These are phyloP conservation scores for Pestalotiopsis sp. DNA, from an alignment of 2,329 filamentous ascomycete species.

Conservation along the genomic window DNA sequence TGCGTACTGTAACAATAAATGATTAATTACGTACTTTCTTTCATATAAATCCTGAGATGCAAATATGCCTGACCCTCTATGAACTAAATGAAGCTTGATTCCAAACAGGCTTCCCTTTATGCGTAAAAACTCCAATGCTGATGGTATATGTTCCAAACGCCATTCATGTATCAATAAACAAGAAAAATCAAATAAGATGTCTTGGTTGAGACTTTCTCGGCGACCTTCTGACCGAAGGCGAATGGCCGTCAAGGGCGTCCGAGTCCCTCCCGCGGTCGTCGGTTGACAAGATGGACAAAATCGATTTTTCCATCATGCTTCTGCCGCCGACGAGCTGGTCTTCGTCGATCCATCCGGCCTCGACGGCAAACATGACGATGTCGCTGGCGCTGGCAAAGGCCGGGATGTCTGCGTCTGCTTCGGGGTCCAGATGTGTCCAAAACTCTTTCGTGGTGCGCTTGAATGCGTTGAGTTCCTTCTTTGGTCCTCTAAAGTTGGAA, in stretches of 20 bases:
- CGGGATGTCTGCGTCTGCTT: slow-evolving; percentile 45
- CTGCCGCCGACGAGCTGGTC: slow-evolving; percentile 46
- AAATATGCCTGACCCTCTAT: neutral
- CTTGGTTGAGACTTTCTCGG: slow-evolving; percentile 18
- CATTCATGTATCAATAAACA: neutral
- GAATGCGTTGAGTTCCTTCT: slow-evolving; percentile 46
- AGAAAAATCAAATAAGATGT: slow-evolving; percentile 1
- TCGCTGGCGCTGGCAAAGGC: slow-evolving; percentile 57
- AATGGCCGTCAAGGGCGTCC: slow-evolving; percentile 5
- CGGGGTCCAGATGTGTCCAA: slow-evolving; percentile 53
- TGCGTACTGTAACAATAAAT: too few relatives aligned
- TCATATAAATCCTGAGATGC: neutral
- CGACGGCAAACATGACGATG: slow-evolving; percentile 56
- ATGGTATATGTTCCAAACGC: neutral
- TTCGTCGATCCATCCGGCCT: slow-evolving; percentile 57
- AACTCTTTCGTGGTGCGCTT: slow-evolving; percentile 50
- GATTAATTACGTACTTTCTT: too few relatives aligned
- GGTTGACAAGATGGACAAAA: slow-evolving; percentile 27
- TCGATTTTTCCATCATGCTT: slow-evolving; percentile 31
- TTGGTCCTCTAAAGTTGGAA: slow-evolving; percentile 46
- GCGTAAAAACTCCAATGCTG: neutral
- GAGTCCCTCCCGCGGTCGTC: slow-evolving; percentile 16
- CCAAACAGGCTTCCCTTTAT: neutral
- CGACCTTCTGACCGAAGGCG: slow-evolving; percentile 22
- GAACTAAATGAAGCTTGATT: neutral